A percentile compares a stretch with the other conserved stretches of the same genome.
Evolutionary conservation across 768 basidiomycete genomes (phyloP).

Genomic region (Calocybe indica): DNA sequence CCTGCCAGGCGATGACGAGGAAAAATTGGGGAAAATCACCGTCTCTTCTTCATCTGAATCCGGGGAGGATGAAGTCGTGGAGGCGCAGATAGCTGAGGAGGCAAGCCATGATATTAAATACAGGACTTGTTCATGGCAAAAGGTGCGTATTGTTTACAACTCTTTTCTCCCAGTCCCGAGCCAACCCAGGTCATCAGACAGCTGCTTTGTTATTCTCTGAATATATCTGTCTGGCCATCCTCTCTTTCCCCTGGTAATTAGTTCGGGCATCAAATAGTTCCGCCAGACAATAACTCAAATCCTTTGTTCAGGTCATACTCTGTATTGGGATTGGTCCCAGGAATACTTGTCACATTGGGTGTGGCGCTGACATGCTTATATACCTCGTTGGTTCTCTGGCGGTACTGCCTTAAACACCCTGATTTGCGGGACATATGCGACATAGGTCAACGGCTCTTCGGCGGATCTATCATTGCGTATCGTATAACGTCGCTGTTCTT

Average conservation of each 20-base stretch:
- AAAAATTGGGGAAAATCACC: no score
- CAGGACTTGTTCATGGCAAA: slow-evolving; percentile 42
- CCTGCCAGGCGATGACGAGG: no score
- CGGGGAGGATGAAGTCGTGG: slow-evolving; percentile 2
- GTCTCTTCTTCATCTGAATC: no score
- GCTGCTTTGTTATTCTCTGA: slow-evolving; percentile 39
- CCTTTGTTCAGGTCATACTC: slow-evolving; percentile 31
- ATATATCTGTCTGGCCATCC: slow-evolving; percentile 38
- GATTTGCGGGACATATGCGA: slow-evolving; percentile 46
- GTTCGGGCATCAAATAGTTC: neutral
- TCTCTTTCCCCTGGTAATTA: slow-evolving; percentile 30
- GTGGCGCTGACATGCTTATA: slow-evolving; percentile 34
- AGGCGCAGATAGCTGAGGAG: slow-evolving; percentile 5
- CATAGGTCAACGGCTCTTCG: slow-evolving; percentile 41
- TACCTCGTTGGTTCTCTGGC: slow-evolving; percentile 43
- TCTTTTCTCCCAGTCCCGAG: neutral
- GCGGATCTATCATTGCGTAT: slow-evolving; percentile 40
- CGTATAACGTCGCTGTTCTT: slow-evolving; percentile 47
- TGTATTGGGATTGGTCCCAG: slow-evolving; percentile 37
- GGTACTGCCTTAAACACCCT: slow-evolving; percentile 42
- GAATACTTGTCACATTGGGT: slow-evolving; percentile 32
- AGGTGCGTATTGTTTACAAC: slow-evolving; percentile 20
- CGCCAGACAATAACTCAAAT: neutral
- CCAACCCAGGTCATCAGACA: slow-evolving; percentile 19
- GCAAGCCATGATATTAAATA: slow-evolving; percentile 8